These are phyloP conservation scores for Thelephora ganbajun DNA, from an alignment of 768 basidiomycete species.

Conservation along the genomic window DNA sequence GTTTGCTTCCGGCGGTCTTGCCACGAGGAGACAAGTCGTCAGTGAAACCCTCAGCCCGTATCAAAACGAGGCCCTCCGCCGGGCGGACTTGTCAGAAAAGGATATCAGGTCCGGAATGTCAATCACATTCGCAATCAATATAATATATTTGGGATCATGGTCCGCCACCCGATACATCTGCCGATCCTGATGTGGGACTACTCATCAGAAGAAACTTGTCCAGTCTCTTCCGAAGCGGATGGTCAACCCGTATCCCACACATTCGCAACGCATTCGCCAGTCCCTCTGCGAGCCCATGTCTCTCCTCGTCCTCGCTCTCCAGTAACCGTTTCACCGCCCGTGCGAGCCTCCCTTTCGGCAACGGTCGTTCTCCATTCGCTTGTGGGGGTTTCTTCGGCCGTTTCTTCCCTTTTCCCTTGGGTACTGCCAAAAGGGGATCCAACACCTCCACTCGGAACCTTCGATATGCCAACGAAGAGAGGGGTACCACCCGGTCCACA, in stretches of 20 bases:
- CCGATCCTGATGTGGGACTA: too few relatives aligned
- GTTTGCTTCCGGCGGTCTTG: too few relatives aligned
- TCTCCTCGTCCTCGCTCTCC: slow-evolving; percentile 37
- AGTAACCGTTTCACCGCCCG: slow-evolving; percentile 53
- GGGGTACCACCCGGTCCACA: slow-evolving; percentile 48
- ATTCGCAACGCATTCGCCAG: slow-evolving; percentile 36
- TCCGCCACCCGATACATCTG: too few relatives aligned
- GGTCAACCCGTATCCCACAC: slow-evolving; percentile 45
- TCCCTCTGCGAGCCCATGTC: slow-evolving; percentile 29
- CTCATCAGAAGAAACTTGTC: slow-evolving; percentile 32
- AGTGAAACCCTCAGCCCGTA: too few relatives aligned
- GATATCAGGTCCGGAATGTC: too few relatives aligned
- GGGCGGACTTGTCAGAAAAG: too few relatives aligned
- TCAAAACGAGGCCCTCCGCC: too few relatives aligned
- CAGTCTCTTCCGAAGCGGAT: slow-evolving; percentile 54
- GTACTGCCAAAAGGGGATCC: slow-evolving; percentile 52
- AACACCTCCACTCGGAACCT: slow-evolving; percentile 61
- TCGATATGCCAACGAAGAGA: slow-evolving; percentile 51
- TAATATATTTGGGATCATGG: too few relatives aligned
- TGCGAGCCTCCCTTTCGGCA: slow-evolving; percentile 53
- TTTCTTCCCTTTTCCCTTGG: slow-evolving; percentile 40
- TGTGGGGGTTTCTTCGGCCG: slow-evolving; percentile 41
- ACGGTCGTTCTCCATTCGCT: slow-evolving; percentile 21
- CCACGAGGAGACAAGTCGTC: too few relatives aligned
- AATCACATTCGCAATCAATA: too few relatives aligned